phyloP scores from a whole-genome alignment of 2,329 filamentous ascomycete genomes.

The Coniochaeta prunicola region DNA sequence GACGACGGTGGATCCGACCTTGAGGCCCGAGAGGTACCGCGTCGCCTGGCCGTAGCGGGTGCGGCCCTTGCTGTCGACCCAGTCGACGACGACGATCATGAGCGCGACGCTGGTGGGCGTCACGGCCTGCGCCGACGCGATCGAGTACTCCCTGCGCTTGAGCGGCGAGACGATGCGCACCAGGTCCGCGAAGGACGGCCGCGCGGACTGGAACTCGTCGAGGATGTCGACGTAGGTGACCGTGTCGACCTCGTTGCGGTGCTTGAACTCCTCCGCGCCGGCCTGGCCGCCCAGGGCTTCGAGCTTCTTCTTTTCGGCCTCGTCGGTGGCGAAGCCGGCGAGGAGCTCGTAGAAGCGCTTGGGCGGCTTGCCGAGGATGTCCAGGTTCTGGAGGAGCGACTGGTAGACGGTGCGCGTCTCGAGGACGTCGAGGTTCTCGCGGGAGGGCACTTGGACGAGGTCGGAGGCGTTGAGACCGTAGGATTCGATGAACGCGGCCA shows the following conservation, averaged over 20 bases:
- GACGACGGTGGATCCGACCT: constrained; percentile 70
- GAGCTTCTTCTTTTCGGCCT: constrained; percentile 74
- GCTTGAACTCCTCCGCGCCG: constrained; percentile 86
- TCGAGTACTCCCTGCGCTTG: constrained; percentile 98
- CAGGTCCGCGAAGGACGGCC: constrained; percentile 81
- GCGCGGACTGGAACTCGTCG: constrained; percentile 82
- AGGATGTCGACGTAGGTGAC: constrained; percentile 87
- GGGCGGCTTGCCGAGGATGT: constrained; percentile 92
- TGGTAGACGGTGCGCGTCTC: constrained; percentile 93
- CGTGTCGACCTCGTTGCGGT: constrained; percentile 82
- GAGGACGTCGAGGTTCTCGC: constrained; percentile 64
- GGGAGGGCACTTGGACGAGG: constrained; percentile 84
- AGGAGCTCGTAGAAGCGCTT: constrained; percentile 97
- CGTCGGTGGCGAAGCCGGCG: constrained; percentile 76
- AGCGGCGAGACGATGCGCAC: constrained; percentile 80
- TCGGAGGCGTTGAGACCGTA: constrained; percentile 80
- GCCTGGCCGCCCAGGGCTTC: constrained; percentile 68
- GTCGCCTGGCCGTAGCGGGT: constrained; percentile 91
- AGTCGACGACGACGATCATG: constrained; percentile 96
- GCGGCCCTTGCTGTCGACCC: constrained; percentile 82
- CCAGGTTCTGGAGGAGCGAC: constrained; percentile 82
- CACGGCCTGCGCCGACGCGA: constrained; percentile 93
- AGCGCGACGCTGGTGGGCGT: constrained; percentile 83
- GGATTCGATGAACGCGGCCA: constrained; percentile 79
- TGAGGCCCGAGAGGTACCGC: constrained; percentile 73